These are phyloP conservation scores for Calonectria hongkongensis DNA, from an alignment of 2,329 filamentous ascomycete species.

Conservation along the genomic window DNA sequence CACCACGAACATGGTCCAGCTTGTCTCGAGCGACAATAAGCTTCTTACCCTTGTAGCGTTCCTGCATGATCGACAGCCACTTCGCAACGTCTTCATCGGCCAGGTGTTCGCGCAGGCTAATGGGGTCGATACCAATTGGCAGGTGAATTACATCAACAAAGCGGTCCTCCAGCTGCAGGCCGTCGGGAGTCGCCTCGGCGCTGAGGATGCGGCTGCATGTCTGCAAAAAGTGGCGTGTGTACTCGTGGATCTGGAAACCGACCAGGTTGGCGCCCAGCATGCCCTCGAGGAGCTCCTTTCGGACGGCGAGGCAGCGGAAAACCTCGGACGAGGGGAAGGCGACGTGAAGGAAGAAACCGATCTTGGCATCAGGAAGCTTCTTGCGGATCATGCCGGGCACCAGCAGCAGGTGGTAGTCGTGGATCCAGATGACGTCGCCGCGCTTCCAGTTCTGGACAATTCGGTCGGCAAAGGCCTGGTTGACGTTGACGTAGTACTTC, in stretches of 20 bases:
- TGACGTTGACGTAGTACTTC: slow-evolving; percentile 94
- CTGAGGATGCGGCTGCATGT: slow-evolving; percentile 93
- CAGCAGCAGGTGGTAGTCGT: slow-evolving; percentile 95
- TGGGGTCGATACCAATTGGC: slow-evolving; percentile 93
- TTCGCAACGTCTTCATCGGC: slow-evolving; percentile 82
- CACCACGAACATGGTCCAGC: slow-evolving; percentile 92
- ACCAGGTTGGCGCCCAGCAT: slow-evolving; percentile 95
- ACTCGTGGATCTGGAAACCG: slow-evolving; percentile 95
- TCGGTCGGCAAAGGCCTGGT: slow-evolving; percentile 93
- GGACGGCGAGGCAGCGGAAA: slow-evolving; percentile 91
- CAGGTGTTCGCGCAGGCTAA: slow-evolving; percentile 82
- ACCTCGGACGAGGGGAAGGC: slow-evolving; percentile 98
- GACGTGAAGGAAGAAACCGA: slow-evolving; percentile 96
- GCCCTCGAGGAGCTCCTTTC: slow-evolving; percentile 90
- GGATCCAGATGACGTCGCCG: slow-evolving; percentile 94
- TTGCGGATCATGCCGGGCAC: slow-evolving; percentile 93
- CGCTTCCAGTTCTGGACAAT: slow-evolving; percentile 95
- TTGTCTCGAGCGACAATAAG: slow-evolving; percentile 96
- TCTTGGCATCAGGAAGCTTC: slow-evolving; percentile 93
- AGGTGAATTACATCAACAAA: slow-evolving; percentile 92
- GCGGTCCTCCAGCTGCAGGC: slow-evolving; percentile 92
- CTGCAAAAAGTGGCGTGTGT: slow-evolving; percentile 94
- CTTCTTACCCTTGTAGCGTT: slow-evolving; percentile 90
- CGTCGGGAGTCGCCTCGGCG: slow-evolving; percentile 92
- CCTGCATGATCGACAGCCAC: slow-evolving; percentile 87